These are phyloP conservation scores for Nothophaeocryptopus gaeumannii DNA, from an alignment of 2,329 filamentous ascomycete species.

Conservation along the genomic window DNA sequence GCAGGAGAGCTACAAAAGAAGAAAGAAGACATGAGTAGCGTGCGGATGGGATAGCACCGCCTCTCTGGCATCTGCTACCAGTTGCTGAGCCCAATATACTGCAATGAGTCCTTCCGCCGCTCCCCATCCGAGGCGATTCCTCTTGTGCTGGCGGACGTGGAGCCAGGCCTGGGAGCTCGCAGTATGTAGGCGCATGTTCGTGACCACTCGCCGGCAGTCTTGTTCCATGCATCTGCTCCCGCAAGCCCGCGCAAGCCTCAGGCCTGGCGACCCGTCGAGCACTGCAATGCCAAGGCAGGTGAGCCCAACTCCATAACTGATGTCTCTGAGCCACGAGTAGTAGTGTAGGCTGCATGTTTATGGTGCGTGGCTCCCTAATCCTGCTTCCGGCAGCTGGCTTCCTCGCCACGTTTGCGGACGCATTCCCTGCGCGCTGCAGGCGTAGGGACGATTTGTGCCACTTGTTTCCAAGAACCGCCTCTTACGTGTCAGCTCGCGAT, in stretches of 20 bases:
- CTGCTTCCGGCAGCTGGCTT: not conserved
- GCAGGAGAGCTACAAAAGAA: too few relatives aligned
- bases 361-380: not conserved
- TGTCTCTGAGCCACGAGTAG: too few relatives aligned
- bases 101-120: constrained; percentile 2
- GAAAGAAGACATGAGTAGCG: not conserved
- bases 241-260: not conserved
- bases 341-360: too few relatives aligned
- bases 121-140: constrained; percentile 1
- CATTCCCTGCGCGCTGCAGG: not conserved
- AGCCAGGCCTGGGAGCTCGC: too few relatives aligned
- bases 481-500: constrained; percentile 5
- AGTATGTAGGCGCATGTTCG: constrained; percentile 8
- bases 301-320: constrained; percentile 1
- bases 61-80: not conserved
- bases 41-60: constrained; percentile 10
- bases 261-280: not conserved
- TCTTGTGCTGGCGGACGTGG: too few relatives aligned
- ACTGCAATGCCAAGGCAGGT: not conserved
- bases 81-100: constrained; percentile 6
- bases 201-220: constrained; percentile 11
- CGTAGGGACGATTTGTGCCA: constrained; percentile 10
- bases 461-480: constrained; percentile 10
- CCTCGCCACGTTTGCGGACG: not conserved
- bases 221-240: constrained; percentile 3